Evolutionary conservation across 139 green algal species (phyloP).

Genomic region (Chlorella sorokiniana): DNA sequence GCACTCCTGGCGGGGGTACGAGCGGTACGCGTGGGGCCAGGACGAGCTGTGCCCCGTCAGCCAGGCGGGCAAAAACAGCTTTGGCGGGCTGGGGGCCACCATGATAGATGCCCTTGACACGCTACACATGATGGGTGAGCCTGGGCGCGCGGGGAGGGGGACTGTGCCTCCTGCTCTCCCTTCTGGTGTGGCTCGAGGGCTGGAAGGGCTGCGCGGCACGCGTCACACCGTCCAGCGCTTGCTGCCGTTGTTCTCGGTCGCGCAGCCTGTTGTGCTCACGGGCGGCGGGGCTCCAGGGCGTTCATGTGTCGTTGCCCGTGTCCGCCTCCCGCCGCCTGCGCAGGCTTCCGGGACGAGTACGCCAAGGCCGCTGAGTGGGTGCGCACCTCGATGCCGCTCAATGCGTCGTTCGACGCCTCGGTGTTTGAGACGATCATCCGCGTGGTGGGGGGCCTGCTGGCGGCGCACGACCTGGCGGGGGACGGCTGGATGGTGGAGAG

Average conservation of each 20-base stretch:
- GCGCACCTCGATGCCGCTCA: slow-evolving; percentile 1
- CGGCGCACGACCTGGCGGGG: slow-evolving; percentile 66
- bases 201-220: no score
- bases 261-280: not conserved
- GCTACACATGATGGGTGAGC: slow-evolving; percentile 70
- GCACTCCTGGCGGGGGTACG: slow-evolving; percentile 69
- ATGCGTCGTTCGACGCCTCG: slow-evolving; percentile 25
- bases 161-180: not conserved
- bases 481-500: slow-evolving; percentile 49
- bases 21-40: slow-evolving; percentile 66
- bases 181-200: not conserved
- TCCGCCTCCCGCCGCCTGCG: not conserved
- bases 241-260: no score
- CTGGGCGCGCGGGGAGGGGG: not conserved
- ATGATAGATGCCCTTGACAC: slow-evolving; percentile 75
- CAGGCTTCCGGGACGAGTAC: slow-evolving; percentile 44
- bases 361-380: slow-evolving; percentile 54
- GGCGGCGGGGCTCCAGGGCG: not conserved
- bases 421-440: slow-evolving; percentile 49
- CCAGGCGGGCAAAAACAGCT: slow-evolving; percentile 41
- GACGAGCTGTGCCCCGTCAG: slow-evolving; percentile 68
- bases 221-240: no score
- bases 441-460: slow-evolving; percentile 59
- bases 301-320: not conserved
- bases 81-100: slow-evolving; percentile 71